phyloP scores from a whole-genome alignment of 345 rosid species.

The Citrus hindsii region DNA sequence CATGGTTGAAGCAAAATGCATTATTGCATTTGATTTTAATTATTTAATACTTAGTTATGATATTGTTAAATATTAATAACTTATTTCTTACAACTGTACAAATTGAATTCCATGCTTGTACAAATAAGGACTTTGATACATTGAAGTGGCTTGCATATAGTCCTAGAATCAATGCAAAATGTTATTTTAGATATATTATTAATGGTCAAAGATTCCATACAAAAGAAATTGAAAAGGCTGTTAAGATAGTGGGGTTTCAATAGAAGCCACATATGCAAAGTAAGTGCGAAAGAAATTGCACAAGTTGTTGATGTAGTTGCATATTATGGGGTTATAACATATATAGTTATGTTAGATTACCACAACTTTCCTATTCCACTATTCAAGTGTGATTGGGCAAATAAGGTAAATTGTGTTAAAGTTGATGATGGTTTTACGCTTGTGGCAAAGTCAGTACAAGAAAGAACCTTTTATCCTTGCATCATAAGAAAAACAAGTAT shows the following conservation, averaged over 20 bases:
- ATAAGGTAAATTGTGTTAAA: background rate
- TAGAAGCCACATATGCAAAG: background rate
- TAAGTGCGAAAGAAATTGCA: background rate
- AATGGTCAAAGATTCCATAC: background rate
- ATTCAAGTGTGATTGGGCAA: background rate
- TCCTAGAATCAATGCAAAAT: background rate
- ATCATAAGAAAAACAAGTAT: background rate
- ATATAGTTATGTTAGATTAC: background rate
- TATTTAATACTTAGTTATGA: no score
- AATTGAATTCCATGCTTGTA: no score
- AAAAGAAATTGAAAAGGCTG: background rate
- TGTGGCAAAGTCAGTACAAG: background rate
- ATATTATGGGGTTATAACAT: background rate
- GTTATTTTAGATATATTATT: background rate
- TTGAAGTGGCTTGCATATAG: background rate
- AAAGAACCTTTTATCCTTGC: background rate
- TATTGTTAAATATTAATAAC: no score
- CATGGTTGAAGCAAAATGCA: background rate
- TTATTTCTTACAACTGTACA: no score
- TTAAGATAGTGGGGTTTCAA: background rate
- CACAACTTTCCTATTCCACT: background rate
- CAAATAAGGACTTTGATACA: background rate
- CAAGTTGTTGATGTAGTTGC: background rate
- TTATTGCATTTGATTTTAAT: background rate
- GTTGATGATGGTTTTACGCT: background rate